Conservation (phyloP, 179 eudicot species). For the Camellia oleifera region DNA sequence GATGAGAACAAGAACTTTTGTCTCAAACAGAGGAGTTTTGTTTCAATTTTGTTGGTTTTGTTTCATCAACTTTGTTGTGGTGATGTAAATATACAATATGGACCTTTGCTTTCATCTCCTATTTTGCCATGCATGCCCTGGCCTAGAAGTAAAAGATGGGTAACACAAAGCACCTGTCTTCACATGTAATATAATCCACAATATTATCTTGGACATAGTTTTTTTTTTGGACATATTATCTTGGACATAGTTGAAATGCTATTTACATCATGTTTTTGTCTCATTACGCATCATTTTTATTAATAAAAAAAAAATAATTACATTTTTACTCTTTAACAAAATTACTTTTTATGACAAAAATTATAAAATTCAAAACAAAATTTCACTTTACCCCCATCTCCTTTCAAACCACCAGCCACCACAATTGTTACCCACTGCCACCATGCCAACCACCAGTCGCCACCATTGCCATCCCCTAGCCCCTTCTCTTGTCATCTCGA, state of each 20-base stretch:
- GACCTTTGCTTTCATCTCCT: slow-evolving; percentile 1
- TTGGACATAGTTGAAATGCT: not conserved
- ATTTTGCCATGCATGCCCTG: not conserved
- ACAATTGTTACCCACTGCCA: too few species aligned
- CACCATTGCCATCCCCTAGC: too few species aligned
- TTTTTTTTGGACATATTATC: not conserved
- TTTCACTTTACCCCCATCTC: too few species aligned
- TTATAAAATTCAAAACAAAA: too few species aligned
- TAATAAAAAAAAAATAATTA: too few species aligned
- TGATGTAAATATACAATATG: not conserved
- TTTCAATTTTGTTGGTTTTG: not conserved
- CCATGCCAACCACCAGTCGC: too few species aligned
- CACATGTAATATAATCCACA: not conserved
- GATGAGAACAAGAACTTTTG: not conserved
- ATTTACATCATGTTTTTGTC: too few species aligned
- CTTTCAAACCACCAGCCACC: too few species aligned
- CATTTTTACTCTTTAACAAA: too few species aligned
- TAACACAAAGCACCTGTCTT: not conserved
- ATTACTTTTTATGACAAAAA: too few species aligned
- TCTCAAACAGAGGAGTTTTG: not conserved
- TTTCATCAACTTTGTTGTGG: not conserved
- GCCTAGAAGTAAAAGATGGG: not conserved
- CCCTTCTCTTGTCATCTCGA: too few species aligned
- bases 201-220: not conserved
- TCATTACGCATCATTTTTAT: too few species aligned